Evolutionary conservation across 331 rosid species (phyloP).

Genomic region (Spiraea crenata): DNA sequence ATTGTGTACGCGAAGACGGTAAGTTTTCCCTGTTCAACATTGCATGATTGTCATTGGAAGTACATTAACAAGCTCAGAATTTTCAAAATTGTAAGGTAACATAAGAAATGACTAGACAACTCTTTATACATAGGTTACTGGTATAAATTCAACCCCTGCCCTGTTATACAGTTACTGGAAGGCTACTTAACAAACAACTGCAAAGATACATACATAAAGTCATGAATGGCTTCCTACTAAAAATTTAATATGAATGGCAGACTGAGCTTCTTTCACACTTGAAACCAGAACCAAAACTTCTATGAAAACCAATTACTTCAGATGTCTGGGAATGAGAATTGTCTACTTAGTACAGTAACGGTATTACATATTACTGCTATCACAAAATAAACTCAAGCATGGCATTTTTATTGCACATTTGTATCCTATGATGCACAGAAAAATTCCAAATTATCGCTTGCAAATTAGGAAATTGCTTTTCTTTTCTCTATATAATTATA

Average conservation of each 20-base stretch:
- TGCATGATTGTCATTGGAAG: conserved; percentile 11
- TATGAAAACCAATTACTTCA: background rate
- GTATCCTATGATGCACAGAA: background rate
- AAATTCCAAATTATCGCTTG: background rate
- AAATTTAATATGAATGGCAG: background rate
- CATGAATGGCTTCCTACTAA: background rate
- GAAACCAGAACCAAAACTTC: background rate
- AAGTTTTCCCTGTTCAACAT: conserved; percentile 73
- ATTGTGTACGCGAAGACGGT: conserved; percentile 84
- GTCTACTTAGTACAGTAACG: background rate
- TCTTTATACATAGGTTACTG: background rate
- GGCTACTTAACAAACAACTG: background rate
- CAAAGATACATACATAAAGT: background rate
- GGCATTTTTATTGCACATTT: background rate
- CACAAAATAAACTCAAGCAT: background rate
- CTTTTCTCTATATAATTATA: background rate
- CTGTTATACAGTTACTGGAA: background rate
- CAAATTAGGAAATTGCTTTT: background rate
- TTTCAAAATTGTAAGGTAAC: background rate
- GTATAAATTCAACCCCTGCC: conserved; percentile 4
- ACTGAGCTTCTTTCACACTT: background rate
- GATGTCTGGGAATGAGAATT: background rate
- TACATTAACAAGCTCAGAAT: background rate
- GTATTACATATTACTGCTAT: background rate
- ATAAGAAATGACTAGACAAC: background rate